phyloP scores from a whole-genome alignment of 192 early-diverging fungal genomes.

The Umbelopsis isabellina region DNA sequence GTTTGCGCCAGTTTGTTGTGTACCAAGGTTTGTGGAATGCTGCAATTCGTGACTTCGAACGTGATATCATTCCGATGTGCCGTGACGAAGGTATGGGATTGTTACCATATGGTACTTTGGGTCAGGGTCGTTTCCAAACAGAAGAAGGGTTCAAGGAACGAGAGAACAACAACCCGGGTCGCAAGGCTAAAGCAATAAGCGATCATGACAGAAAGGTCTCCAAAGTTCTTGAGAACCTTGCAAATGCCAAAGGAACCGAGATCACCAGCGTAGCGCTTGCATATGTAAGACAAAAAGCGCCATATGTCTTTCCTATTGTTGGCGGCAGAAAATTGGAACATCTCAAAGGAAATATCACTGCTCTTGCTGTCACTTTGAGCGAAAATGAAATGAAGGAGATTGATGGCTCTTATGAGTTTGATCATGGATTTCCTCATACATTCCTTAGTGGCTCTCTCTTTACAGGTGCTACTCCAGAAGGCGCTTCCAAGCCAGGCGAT shows the following conservation, averaged over 20 bases:
- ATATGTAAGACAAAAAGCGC: not conserved
- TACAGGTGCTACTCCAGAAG: not conserved
- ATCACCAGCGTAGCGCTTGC: constrained; percentile 5
- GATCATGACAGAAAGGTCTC: not conserved
- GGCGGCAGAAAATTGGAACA: constrained; percentile 4
- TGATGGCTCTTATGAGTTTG: not conserved
- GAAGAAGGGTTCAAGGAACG: not conserved
- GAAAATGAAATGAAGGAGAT: not conserved
- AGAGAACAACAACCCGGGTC: not conserved
- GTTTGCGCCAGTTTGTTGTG: not conserved
- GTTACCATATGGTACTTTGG: not conserved
- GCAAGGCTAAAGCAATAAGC: not conserved
- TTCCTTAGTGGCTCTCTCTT: not conserved
- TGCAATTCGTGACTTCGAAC: constrained; percentile 6
- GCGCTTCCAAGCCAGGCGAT: not conserved
- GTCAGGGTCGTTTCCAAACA: not conserved
- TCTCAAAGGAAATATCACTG: not conserved
- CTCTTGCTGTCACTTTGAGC: not conserved
- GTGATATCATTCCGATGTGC: constrained; percentile 13
- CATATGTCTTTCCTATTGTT: constrained; percentile 16
- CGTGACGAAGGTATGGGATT: constrained; percentile 6
- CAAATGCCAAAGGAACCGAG: not conserved
- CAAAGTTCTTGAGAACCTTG: not conserved
- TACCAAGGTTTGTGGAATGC: constrained; percentile 17
- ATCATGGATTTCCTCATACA: constrained; percentile 1